Conservation (phyloP, 768 basidiomycete species). For the Amanita pseudoporphyria region DNA sequence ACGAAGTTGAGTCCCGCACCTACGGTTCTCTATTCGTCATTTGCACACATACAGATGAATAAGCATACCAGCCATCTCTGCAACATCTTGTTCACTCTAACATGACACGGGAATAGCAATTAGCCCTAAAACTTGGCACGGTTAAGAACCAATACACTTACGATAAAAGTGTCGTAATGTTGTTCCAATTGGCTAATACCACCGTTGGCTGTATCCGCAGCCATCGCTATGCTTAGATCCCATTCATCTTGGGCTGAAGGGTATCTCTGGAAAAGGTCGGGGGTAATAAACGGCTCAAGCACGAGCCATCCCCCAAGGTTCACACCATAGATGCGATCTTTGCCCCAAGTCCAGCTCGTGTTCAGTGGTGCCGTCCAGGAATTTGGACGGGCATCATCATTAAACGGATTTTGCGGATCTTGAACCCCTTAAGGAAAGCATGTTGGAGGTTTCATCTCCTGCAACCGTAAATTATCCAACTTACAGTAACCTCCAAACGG, state of each 20-base stretch:
- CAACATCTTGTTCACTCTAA: slow-evolving; percentile 81
- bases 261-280: slow-evolving; percentile 54
- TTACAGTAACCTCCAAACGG: slow-evolving; percentile 60
- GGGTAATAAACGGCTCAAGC: slow-evolving; percentile 70
- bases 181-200: slow-evolving; percentile 57
- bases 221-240: slow-evolving; percentile 58
- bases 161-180: slow-evolving; percentile 80
- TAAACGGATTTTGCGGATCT: slow-evolving; percentile 59
- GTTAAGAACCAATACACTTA: slow-evolving; percentile 27
- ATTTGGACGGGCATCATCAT: slow-evolving; percentile 56
- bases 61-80: slow-evolving; percentile 56
- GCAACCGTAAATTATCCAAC: slow-evolving; percentile 3
- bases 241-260: slow-evolving; percentile 51
- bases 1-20: slow-evolving; percentile 80
- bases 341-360: slow-evolving; percentile 56
- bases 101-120: neutral
- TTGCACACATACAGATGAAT: neutral
- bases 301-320: slow-evolving; percentile 73
- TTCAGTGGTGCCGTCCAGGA: slow-evolving; percentile 68
- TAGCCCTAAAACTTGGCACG: neutral
- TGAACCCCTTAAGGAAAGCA: slow-evolving; percentile 33
- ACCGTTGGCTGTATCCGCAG: slow-evolving; percentile 41
- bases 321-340: slow-evolving; percentile 47
- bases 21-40: slow-evolving; percentile 3
- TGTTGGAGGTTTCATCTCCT: neutral